Conservation (phyloP, 1,284 basidiomycete species). For the Rhodotorula sp. region DNA sequence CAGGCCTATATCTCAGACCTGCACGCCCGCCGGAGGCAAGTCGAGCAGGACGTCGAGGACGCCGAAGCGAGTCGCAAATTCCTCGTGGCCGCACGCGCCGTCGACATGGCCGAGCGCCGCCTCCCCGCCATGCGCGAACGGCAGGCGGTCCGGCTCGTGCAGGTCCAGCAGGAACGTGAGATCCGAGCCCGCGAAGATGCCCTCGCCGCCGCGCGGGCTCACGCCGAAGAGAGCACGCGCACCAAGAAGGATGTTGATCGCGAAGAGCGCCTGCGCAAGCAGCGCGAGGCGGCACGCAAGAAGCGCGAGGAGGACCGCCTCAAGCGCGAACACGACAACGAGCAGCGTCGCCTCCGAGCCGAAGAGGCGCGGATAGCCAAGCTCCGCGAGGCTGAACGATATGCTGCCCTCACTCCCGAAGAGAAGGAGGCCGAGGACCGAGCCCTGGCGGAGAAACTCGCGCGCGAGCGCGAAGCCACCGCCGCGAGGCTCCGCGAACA, state of each 20-base stretch:
- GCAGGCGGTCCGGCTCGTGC: slow-evolving; percentile 11
- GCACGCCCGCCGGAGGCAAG: slow-evolving; percentile 21
- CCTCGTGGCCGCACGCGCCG: slow-evolving; percentile 22
- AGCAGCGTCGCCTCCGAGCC: slow-evolving; percentile 20
- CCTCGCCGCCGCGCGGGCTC: background rate
- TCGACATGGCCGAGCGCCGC: slow-evolving; percentile 24
- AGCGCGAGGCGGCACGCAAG: slow-evolving; percentile 35
- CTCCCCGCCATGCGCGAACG: slow-evolving; percentile 32
- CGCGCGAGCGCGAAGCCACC: slow-evolving; percentile 21
- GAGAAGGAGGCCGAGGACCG: slow-evolving; percentile 35
- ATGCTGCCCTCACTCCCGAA: slow-evolving; percentile 32
- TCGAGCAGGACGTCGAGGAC: slow-evolving; percentile 30
- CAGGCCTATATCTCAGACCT: slow-evolving; percentile 27
- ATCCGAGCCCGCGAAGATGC: background rate
- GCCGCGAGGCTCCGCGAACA: slow-evolving; percentile 6
- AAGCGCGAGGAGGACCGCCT: slow-evolving; percentile 33
- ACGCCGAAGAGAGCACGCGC: slow-evolving; percentile 23
- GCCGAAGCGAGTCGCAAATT: slow-evolving; percentile 34
- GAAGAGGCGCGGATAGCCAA: slow-evolving; percentile 35
- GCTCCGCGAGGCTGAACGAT: slow-evolving; percentile 32
- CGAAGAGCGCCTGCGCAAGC: slow-evolving; percentile 36
- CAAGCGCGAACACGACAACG: slow-evolving; percentile 37
- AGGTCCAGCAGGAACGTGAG: slow-evolving; percentile 12
- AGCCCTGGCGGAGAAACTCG: slow-evolving; percentile 13
- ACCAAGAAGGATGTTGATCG: slow-evolving; percentile 26